Percentiles rank a stretch among this genome's conserved stretches.
These are phyloP conservation scores for Rusavskia elegans DNA, from an alignment of 495 filamentous ascomycete species.

Conservation along the genomic window DNA sequence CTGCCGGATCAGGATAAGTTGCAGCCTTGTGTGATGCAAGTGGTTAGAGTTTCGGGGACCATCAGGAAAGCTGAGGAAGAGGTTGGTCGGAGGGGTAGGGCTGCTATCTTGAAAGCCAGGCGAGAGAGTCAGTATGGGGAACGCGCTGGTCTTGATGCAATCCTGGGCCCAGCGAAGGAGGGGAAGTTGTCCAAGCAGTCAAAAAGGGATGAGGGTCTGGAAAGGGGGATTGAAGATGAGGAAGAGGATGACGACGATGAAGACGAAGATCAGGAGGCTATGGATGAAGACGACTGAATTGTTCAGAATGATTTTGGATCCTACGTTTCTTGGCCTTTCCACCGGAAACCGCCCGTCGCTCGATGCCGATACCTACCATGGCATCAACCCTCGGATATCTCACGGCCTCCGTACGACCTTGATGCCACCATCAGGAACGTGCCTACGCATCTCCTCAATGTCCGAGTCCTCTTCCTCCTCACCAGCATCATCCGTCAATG, in stretches of 20 bases:
- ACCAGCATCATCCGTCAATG: conserved; percentile 8
- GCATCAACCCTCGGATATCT: conserved; percentile 5
- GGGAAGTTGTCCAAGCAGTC: background rate
- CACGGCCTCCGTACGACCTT: conserved; percentile 27
- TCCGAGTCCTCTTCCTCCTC: conserved; percentile 23
- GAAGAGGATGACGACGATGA: conserved; percentile 24
- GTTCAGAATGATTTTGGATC: background rate
- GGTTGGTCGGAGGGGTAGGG: conserved; percentile 58
- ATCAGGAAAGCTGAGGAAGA: conserved; percentile 86
- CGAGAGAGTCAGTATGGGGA: conserved; percentile 12
- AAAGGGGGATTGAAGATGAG: conserved; percentile 12
- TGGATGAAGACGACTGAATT: conserved; percentile 6
- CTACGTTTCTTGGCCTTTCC: background rate
- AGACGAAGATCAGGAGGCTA: conserved; percentile 24
- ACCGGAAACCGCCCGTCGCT: background rate
- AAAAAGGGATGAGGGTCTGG: background rate
- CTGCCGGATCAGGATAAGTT: conserved; percentile 19
- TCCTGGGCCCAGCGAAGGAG: too few species aligned
- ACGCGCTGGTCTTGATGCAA: background rate
- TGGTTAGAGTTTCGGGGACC: conserved; percentile 86
- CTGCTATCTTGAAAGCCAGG: conserved; percentile 48
- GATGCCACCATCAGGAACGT: conserved; percentile 28
- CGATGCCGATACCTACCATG: background rate
- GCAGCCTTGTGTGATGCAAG: conserved; percentile 56
- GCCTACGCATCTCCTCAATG: conserved; percentile 17